Percentiles rank a stretch among this genome's conserved stretches.
Conservation (phyloP, 495 filamentous ascomycete genomes). For the Symbiotaphrina buchneri region DNA sequence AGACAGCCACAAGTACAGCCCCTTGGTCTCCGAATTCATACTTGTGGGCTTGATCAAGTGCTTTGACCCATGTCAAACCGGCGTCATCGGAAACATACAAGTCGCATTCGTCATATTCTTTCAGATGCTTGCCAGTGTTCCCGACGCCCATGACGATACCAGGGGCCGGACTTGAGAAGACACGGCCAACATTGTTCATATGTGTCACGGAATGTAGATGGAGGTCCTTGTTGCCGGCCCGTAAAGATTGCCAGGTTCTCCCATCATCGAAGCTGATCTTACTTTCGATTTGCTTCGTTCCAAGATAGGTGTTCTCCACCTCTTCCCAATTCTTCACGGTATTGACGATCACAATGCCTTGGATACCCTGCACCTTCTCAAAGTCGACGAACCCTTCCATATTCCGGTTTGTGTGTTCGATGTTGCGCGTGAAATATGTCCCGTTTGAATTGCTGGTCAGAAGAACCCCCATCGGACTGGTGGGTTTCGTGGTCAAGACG, state of each 20-base stretch:
- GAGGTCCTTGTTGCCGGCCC: conserved; percentile 31
- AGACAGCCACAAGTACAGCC: conserved; percentile 61
- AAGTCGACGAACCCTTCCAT: conserved; percentile 58
- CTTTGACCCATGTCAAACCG: conserved; percentile 58
- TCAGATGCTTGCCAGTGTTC: conserved; percentile 56
- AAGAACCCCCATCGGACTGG: conserved; percentile 56
- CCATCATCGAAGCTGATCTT: conserved; percentile 91
- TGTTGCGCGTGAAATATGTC: conserved; percentile 79
- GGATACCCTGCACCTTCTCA: conserved; percentile 71
- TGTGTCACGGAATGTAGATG: conserved; percentile 85
- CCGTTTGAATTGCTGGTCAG: conserved; percentile 93
- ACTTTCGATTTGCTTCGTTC: conserved; percentile 42
- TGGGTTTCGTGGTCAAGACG: conserved; percentile 44
- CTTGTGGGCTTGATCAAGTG: conserved; percentile 61
- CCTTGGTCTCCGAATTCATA: conserved; percentile 92
- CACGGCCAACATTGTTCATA: conserved; percentile 48
- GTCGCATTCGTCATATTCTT: conserved; percentile 39
- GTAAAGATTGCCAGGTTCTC: conserved; percentile 45
- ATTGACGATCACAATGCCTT: conserved; percentile 82
- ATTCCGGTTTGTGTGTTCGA: conserved; percentile 76
- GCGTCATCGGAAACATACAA: conserved; percentile 84
- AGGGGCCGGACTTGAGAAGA: conserved; percentile 85
- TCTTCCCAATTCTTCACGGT: conserved; percentile 69
- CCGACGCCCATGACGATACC: conserved; percentile 85
- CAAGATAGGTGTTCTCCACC: conserved; percentile 26